Base-by-base conservation (phyloP, 2,329 filamentous ascomycete species). In the Diaporthe capsici region DNA sequence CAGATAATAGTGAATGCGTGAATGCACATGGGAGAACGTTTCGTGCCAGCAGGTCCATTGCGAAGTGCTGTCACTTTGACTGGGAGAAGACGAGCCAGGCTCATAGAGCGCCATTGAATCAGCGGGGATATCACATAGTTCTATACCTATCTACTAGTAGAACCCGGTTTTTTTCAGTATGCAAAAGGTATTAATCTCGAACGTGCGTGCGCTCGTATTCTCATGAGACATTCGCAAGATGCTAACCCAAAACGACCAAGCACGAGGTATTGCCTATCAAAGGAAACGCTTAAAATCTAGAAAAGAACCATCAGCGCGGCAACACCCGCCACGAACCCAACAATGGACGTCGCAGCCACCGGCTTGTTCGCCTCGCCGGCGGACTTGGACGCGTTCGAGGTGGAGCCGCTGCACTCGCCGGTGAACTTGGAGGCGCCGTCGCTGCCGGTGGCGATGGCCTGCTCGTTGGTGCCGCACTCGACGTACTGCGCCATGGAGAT, bases 401-500 rank as follows among this genome's bases (percentile, higher is more conserved):
- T 49, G 28, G 60, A n/a, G 20, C 71, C 55, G 12, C 34, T 37
- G 78, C 81, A 76, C 79, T 79, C 61, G 42, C 80, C 80, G 1
- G 75, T 79, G 61, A 79, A 74, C 44, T 20, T 57, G 39, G 75
- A 70, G 4, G 74, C 78, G 49, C 74, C 75, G 22, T 10, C 57
- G 39, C 51, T 71, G 20, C 51, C 74, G 17, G 78, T 67, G 0
- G 79, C 76, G 61, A 83, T 83, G 12, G 80, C 78, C 47, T 81
- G 78, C 71, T 81, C 76, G 72, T 80, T 78, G 55, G 76, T 75
- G 34, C 80, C 81, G 76, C 83, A 84, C 77, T 79, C 79, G 13
- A 80, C 79, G 42, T 82, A 82, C 77, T 81, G 82, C 1, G 81
- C 83, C 72, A 84, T 73, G 67, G 80, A 80, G 55, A 84, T 72